Conservation (phyloP, 345 rosid species). For the Ceriops tagal region DNA sequence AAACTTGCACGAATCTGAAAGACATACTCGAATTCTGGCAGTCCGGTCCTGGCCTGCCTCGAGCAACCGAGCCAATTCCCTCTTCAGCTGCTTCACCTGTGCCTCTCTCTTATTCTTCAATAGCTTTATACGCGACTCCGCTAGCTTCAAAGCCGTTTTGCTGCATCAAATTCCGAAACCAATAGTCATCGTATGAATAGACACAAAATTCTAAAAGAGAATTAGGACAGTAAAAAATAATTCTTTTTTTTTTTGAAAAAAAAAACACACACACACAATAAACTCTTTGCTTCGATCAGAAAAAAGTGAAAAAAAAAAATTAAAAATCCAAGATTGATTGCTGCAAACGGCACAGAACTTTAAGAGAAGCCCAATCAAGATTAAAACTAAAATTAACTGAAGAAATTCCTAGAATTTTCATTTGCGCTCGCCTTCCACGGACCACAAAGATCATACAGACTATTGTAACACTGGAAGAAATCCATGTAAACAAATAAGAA, state of each 20-base stretch:
- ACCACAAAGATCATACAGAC: no score
- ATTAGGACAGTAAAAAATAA: not conserved
- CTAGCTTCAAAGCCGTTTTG: conserved; percentile 72
- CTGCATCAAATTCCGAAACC: conserved; percentile 33
- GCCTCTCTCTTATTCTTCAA: conserved; percentile 69
- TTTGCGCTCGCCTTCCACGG: no score
- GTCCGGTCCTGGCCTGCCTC: conserved; percentile 79
- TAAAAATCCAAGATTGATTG: not conserved
- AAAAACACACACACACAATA: not conserved
- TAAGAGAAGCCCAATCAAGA: not conserved
- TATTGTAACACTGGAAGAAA: not conserved
- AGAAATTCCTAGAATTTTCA: not conserved
- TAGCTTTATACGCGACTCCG: conserved; percentile 67
- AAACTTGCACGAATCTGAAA: not conserved
- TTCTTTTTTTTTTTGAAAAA: not conserved
- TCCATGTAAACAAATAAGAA: not conserved
- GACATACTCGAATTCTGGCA: conserved; percentile 71
- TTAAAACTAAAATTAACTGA: not conserved
- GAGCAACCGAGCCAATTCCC: conserved; percentile 73
- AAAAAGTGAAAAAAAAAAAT: not conserved
- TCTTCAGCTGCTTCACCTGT: conserved; percentile 62
- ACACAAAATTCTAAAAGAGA: not conserved
- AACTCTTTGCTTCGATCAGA: not conserved
- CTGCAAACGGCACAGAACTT: not conserved
- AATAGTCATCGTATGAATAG: no score